A percentile compares a stretch with the other conserved stretches of the same genome.
phyloP scores from a whole-genome alignment of 106 monocot species.

The Dioscorea dumetorum region DNA sequence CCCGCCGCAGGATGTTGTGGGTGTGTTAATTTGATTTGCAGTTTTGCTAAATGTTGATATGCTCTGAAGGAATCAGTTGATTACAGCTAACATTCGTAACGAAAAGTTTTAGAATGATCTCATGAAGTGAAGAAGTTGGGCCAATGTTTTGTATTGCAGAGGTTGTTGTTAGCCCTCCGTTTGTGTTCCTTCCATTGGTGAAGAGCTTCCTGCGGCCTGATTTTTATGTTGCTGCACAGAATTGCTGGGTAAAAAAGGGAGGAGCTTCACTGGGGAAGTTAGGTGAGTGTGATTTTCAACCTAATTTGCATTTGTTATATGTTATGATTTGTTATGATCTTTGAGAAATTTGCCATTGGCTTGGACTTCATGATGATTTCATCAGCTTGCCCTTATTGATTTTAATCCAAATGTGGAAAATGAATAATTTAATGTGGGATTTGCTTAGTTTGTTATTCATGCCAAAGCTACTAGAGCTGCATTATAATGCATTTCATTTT shows the following conservation, averaged over 20 bases:
- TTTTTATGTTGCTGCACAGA: slow-evolving; percentile 76
- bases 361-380: neutral
- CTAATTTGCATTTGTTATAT: no score
- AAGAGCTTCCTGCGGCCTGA: slow-evolving; percentile 59
- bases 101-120: neutral
- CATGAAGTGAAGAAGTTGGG: no score
- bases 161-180: slow-evolving; percentile 86
- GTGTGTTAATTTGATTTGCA: slow-evolving; percentile 9
- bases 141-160: slow-evolving; percentile 27
- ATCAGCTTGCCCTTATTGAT: no score
- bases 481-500: no score
- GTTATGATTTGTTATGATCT: no score
- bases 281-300: slow-evolving; percentile 27
- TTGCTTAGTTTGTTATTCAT: no score
- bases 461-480: no score
- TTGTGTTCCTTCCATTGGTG: slow-evolving; percentile 64
- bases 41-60: neutral
- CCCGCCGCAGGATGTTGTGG: slow-evolving; percentile 37
- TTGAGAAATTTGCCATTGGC: neutral
- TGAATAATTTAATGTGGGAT: no score
- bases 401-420: no score
- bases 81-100: neutral
- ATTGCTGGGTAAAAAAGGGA: slow-evolving; percentile 84
- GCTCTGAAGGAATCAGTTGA: neutral
- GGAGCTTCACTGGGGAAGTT: slow-evolving; percentile 79